A percentile compares a stretch with the other conserved stretches of the same genome.
phyloP scores from a whole-genome alignment of 1,139 yeast genomes.

The Arxiozyma heterogenica region DNA sequence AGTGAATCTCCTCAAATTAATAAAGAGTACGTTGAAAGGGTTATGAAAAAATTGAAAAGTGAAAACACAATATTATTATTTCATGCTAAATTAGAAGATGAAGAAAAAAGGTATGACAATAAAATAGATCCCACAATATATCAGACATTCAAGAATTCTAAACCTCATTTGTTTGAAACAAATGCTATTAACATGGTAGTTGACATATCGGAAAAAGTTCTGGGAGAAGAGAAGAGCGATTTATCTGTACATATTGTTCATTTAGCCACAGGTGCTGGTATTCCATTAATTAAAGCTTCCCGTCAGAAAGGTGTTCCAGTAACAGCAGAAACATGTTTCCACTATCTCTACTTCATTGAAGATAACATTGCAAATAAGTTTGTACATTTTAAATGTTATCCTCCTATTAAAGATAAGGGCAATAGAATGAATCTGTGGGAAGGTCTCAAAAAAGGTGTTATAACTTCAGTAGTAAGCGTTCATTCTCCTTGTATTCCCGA shows the following conservation, averaged over 20 bases:
- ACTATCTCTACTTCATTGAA: slow-evolving; percentile 68
- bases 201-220: slow-evolving; percentile 20
- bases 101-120: slow-evolving; percentile 33
- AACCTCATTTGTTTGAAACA: slow-evolving; percentile 84
- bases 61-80: slow-evolving; percentile 71
- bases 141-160: slow-evolving; percentile 64
- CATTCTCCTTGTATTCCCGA: slow-evolving; percentile 96
- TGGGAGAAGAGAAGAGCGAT: slow-evolving; percentile 15
- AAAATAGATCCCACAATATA: slow-evolving; percentile 46
- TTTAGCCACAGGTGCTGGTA: slow-evolving; percentile 73
- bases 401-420: slow-evolving; percentile 73
- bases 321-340: slow-evolving; percentile 90
- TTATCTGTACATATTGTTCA: slow-evolving; percentile 90
- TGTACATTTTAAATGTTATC: slow-evolving; percentile 87
- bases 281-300: slow-evolving; percentile 64
- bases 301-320: slow-evolving; percentile 38
- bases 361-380: slow-evolving; percentile 67
- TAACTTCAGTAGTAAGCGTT: slow-evolving; percentile 86
- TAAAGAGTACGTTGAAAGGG: slow-evolving; percentile 51
- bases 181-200: slow-evolving; percentile 71
- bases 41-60: slow-evolving; percentile 53
- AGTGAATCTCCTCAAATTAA: slow-evolving; percentile 85
- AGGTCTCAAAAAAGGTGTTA: slow-evolving; percentile 54
- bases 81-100: slow-evolving; percentile 80
- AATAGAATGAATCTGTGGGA: slow-evolving; percentile 70